A percentile compares a stretch with the other conserved stretches of the same genome.
phyloP scores from a whole-genome alignment of 2,329 filamentous ascomycete genomes.

The Coniochaeta sp. region DNA sequence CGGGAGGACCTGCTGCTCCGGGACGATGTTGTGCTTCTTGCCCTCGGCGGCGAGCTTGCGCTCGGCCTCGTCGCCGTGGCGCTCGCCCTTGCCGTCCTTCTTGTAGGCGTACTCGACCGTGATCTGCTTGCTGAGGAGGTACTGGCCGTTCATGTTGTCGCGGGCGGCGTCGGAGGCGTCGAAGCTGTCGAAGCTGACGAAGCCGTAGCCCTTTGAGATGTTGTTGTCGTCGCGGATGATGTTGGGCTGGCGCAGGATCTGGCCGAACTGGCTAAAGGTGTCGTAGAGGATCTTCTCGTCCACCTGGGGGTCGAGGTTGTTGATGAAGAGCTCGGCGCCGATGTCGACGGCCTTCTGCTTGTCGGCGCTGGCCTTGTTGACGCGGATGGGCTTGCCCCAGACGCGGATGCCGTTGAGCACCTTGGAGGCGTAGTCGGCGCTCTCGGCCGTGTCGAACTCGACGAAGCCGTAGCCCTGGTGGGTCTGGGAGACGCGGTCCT shows the following conservation, averaged over 20 bases:
- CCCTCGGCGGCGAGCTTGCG: slow-evolving; percentile 85
- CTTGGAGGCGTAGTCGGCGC: slow-evolving; percentile 92
- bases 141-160: slow-evolving; percentile 89
- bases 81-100: slow-evolving; percentile 95
- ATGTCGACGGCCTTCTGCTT: slow-evolving; percentile 92
- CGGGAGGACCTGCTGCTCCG: slow-evolving; percentile 69
- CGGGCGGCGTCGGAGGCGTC: slow-evolving; percentile 90
- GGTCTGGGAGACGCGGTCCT: slow-evolving; percentile 92
- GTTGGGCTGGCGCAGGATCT: slow-evolving; percentile 77
- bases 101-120: slow-evolving; percentile 98
- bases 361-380: slow-evolving; percentile 89
- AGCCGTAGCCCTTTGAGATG: slow-evolving; percentile 90
- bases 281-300: slow-evolving; percentile 96
- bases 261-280: slow-evolving; percentile 86
- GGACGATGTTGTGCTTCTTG: slow-evolving; percentile 87
- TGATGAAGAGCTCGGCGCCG: slow-evolving; percentile 93
- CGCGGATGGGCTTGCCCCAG: slow-evolving; percentile 88
- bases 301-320: slow-evolving; percentile 89
- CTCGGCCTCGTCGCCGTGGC: slow-evolving; percentile 92
- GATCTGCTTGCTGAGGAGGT: slow-evolving; percentile 93
- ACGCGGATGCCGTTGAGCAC: slow-evolving; percentile 95
- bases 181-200: slow-evolving; percentile 88
- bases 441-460: slow-evolving; percentile 91
- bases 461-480: slow-evolving; percentile 99
- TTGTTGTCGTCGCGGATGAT: slow-evolving; percentile 85